Evolutionary conservation across 768 basidiomycete genomes (phyloP).

Genomic region (Austroboletus eburneus): DNA sequence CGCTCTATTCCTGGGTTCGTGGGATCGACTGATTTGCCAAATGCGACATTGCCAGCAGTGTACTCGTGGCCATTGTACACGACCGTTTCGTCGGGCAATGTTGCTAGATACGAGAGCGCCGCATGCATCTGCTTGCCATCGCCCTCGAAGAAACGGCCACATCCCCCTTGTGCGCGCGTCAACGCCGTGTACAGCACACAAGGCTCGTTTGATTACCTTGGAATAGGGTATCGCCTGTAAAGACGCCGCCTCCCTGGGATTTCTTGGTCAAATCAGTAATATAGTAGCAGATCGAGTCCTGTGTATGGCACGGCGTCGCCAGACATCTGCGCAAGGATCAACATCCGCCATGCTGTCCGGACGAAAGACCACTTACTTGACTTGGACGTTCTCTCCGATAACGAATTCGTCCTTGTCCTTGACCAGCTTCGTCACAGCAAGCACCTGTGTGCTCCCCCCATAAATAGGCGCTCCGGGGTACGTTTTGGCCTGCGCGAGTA

Average conservation of each 20-base stretch:
- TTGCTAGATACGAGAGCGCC: conserved; percentile 62
- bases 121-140: conserved; percentile 74
- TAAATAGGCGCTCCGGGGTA: conserved; percentile 56
- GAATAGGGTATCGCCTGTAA: conserved; percentile 95
- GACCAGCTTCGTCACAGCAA: conserved; percentile 66
- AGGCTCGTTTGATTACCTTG: conserved; percentile 25
- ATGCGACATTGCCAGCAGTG: conserved; percentile 68
- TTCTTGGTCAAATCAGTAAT: conserved; percentile 48
- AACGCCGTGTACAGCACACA: not conserved
- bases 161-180: conserved; percentile 53
- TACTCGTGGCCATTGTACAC: conserved; percentile 94
- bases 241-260: conserved; percentile 67
- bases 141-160: conserved; percentile 95
- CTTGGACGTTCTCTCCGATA: conserved; percentile 57
- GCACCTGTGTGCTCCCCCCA: conserved; percentile 72
- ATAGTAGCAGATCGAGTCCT: conserved; percentile 93
- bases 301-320: conserved; percentile 91
- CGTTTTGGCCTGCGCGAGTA: conserved; percentile 41
- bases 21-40: conserved; percentile 62
- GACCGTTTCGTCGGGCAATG: conserved; percentile 73
- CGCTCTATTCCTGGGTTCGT: conserved; percentile 56
- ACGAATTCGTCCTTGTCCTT: conserved; percentile 79
- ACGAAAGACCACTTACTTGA: conserved; percentile 46
- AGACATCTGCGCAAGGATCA: conserved; percentile 51
- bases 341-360: not conserved